Conservation (phyloP, 2,329 filamentous ascomycete genomes). For the Stemphylium vesicarium region DNA sequence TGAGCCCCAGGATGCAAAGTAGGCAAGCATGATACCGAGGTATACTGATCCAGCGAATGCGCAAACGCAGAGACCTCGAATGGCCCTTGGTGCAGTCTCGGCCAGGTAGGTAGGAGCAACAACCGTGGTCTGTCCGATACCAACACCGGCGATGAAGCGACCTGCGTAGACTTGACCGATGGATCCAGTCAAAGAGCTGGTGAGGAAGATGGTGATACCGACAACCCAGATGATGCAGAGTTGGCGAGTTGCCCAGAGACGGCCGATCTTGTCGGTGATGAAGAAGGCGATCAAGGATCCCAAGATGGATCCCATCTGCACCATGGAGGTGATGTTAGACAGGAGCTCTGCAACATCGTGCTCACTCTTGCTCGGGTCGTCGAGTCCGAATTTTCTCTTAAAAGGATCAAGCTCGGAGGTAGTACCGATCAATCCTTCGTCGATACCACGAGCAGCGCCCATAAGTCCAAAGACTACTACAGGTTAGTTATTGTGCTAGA, state of each 20-base stretch:
- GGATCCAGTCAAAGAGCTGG: slow-evolving; percentile 42
- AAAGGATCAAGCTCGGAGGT: slow-evolving; percentile 56
- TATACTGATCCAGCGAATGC: slow-evolving; percentile 76
- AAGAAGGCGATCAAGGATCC: slow-evolving; percentile 69
- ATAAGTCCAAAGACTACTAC: slow-evolving; percentile 68
- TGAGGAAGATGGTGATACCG: slow-evolving; percentile 52
- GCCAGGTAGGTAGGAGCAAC: slow-evolving; percentile 75
- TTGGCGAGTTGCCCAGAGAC: slow-evolving; percentile 52
- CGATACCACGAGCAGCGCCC: slow-evolving; percentile 78
- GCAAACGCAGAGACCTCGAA: slow-evolving; percentile 76
- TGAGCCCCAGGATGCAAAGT: slow-evolving; percentile 70
- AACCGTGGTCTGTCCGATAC: slow-evolving; percentile 71
- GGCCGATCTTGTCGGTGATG: slow-evolving; percentile 54
- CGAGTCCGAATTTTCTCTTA: slow-evolving; percentile 46
- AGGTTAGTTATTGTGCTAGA: slow-evolving; percentile 11
- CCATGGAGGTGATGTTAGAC: slow-evolving; percentile 79
- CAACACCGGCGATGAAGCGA: slow-evolving; percentile 69
- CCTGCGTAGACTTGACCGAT: slow-evolving; percentile 66
- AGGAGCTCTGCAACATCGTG: slow-evolving; percentile 45
- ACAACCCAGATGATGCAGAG: slow-evolving; percentile 51
- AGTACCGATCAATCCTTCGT: slow-evolving; percentile 78
- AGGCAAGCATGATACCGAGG: slow-evolving; percentile 77
- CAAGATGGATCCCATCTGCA: slow-evolving; percentile 76
- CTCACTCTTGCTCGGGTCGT: slow-evolving; percentile 35
- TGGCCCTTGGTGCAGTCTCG: slow-evolving; percentile 71